Conservation (phyloP, 1,139 yeast species). For the Dujonia santamariae region DNA sequence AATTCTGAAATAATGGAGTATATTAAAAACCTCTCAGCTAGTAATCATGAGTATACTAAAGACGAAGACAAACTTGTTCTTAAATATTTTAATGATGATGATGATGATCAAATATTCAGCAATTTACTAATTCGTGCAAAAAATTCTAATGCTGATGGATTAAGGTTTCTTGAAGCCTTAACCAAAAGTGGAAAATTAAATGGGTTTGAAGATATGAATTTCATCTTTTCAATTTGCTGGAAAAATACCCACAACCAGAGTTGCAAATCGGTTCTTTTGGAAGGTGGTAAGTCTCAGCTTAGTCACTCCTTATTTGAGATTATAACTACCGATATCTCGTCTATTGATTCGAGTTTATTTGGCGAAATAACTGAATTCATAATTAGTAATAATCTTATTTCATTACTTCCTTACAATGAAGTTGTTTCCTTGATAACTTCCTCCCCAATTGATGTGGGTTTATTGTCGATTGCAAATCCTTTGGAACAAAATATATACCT, state of each 20-base stretch:
- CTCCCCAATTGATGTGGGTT: no score
- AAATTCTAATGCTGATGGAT: slow-evolving; percentile 6
- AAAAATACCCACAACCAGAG: slow-evolving; percentile 4
- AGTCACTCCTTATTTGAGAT: no score
- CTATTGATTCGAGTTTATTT: no score
- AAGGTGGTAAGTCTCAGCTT: background rate
- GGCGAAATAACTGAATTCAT: no score
- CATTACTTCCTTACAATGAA: no score
- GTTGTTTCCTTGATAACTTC: no score
- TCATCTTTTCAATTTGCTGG: slow-evolving; percentile 8
- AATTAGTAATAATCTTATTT: no score
- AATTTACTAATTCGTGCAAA: slow-evolving; percentile 12
- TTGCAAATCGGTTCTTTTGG: background rate
- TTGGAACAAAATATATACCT: slow-evolving; percentile 39
- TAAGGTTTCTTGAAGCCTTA: slow-evolving; percentile 9
- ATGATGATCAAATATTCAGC: slow-evolving; percentile 9
- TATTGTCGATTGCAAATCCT: slow-evolving; percentile 45
- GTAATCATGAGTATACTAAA: slow-evolving; percentile 7
- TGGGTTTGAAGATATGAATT: slow-evolving; percentile 1
- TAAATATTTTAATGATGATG: slow-evolving; percentile 12
- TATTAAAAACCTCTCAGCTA: slow-evolving; percentile 12
- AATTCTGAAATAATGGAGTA: slow-evolving; percentile 14
- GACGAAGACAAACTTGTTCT: slow-evolving; percentile 18
- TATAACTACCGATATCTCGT: no score
- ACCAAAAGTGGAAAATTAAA: slow-evolving; percentile 1